phyloP scores from a whole-genome alignment of 768 basidiomycete genomes.

The Xanthoconium stramineum region DNA sequence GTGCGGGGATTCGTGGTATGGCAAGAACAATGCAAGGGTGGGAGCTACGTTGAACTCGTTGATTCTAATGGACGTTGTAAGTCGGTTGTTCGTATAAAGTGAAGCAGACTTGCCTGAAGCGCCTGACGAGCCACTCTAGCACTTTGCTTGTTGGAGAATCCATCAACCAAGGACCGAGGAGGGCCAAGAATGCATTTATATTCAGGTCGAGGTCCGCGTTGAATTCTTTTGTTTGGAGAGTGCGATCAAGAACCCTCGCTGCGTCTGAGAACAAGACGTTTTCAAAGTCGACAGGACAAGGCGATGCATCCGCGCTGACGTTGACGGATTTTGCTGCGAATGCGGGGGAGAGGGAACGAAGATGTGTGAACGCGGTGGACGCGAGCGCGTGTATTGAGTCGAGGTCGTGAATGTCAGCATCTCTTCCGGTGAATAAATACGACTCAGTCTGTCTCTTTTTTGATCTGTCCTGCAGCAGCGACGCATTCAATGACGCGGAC shows the following conservation, averaged over 20 bases:
- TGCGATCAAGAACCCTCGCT: conserved; percentile 73
- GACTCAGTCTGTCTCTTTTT: conserved; percentile 64
- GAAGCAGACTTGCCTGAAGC: conserved; percentile 70
- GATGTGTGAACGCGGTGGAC: conserved; percentile 71
- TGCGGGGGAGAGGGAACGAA: conserved; percentile 56
- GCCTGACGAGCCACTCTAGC: conserved; percentile 90
- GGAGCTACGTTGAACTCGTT: conserved; percentile 89
- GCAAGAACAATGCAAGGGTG: conserved; percentile 79
- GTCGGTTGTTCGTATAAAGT: background rate
- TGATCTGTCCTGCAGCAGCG: conserved; percentile 63
- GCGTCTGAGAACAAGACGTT: conserved; percentile 76
- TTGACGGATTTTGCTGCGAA: conserved; percentile 32
- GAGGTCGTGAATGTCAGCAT: conserved; percentile 83
- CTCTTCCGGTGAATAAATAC: conserved; percentile 82
- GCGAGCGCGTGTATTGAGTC: conserved; percentile 82
- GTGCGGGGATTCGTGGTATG: conserved; percentile 93
- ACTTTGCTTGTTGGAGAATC: conserved; percentile 79
- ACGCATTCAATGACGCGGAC: conserved; percentile 73
- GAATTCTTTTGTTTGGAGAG: conserved; percentile 62
- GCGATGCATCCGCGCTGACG: conserved; percentile 16
- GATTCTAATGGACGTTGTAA: conserved; percentile 48
- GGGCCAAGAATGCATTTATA: conserved; percentile 59
- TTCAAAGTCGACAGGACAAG: conserved; percentile 47
- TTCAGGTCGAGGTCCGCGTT: conserved; percentile 59
- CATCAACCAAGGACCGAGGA: conserved; percentile 79